Evolutionary conservation across 305 asterid species (phyloP), one percentile per base, ranked within the genome.

Genomic region (Lippia alba): DNA sequence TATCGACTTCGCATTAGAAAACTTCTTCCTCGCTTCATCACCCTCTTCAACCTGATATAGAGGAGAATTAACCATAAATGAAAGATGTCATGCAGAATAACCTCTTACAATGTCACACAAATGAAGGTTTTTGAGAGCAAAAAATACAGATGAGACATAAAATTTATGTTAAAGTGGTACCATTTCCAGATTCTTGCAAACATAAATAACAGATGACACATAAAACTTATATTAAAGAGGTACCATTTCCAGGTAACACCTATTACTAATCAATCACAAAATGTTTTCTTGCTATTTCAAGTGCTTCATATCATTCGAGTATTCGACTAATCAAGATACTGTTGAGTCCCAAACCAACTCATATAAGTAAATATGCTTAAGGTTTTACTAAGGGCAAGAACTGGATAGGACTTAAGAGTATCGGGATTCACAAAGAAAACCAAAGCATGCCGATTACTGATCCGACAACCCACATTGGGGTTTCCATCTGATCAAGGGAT

Each of bases 1-100:
- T 69, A 94, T 94, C 45, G 99, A 85, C 79, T 94, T 92, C 18
- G 99, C 99, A 82, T 89, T 92, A 33, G 94, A 70, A 82, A 94
- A 92, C 82, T 94, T 92, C 94, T 92, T 94, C 84, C 98, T 86
- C 12, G 98, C 97, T 79, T 94, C 98, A 80, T 94, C 98, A 12
- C 89, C 84, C 83, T 92, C 99, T 85, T 90, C 94, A 74, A 87
- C 80, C 99, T 90, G 86, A 76, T 67, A 76, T 15, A 56, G 69
- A 67, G 17, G 30, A 36, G 20, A 57, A 69, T 48, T 50, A 67
- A 32, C 78, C 55, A 61, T n/a, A 50, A 46, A 36, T 56, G 18
- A 53, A 59, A 44, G n/a, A 45, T 50, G 40, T 56, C 46, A 61
- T 19, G 53, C 59, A 66, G 17, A 40, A 61, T 20, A 64, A 48